Evolutionary conservation across 495 filamentous ascomycete species (phyloP).

Genomic region (Tuber melanosporum): DNA sequence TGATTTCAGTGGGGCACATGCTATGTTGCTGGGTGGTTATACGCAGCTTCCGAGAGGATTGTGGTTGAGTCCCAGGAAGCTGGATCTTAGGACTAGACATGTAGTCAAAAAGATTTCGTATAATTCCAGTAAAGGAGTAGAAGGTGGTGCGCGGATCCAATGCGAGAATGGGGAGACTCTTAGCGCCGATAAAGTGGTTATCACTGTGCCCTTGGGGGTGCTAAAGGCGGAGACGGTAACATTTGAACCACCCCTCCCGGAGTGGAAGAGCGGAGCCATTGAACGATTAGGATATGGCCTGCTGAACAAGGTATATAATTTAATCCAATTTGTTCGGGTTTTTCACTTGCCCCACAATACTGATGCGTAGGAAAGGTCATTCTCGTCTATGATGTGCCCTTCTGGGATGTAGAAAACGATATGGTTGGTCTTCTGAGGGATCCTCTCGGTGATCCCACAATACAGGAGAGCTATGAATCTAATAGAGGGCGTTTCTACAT

Average conservation of each 20-base stretch:
- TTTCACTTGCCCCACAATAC: conserved; percentile 3
- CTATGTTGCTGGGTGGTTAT: conserved; percentile 87
- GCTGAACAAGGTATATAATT: conserved; percentile 63
- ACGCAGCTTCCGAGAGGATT: conserved; percentile 81
- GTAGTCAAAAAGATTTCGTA: conserved; percentile 66
- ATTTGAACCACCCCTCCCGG: conserved; percentile 77
- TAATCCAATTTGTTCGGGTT: background rate
- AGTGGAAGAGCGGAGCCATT: conserved; percentile 77
- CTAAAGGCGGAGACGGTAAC: conserved; percentile 67
- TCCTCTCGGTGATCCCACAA: conserved; percentile 52
- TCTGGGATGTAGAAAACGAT: conserved; percentile 88
- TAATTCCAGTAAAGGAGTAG: conserved; percentile 43
- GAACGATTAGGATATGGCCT: conserved; percentile 85
- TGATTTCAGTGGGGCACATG: conserved; percentile 91
- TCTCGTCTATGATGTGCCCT: conserved; percentile 77
- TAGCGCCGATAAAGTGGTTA: conserved; percentile 77
- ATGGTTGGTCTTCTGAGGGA: conserved; percentile 89
- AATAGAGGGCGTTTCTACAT: conserved; percentile 84
- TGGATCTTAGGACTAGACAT: conserved; percentile 71
- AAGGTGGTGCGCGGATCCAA: conserved; percentile 52
- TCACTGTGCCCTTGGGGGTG: conserved; percentile 82
- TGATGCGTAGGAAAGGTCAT: conserved; percentile 52
- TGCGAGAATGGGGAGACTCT: conserved; percentile 73
- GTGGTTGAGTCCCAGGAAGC: conserved; percentile 61
- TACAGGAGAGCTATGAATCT: conserved; percentile 56